These are phyloP conservation scores for Tilletia walkeri DNA, from an alignment of 1,284 basidiomycete genomes.

Conservation along the genomic window DNA sequence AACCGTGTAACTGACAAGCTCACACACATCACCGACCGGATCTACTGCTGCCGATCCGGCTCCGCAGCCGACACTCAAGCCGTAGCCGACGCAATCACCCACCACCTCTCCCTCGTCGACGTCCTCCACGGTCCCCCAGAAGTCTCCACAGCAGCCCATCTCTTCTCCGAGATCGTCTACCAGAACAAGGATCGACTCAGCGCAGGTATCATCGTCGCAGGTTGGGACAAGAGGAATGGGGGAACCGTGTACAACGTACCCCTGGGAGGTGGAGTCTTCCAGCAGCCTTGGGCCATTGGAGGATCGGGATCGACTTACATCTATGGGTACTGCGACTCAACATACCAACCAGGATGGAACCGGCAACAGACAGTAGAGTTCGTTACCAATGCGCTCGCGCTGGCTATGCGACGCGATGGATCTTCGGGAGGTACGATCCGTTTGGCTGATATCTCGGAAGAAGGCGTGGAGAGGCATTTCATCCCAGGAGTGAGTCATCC, in stretches of 20 bases:
- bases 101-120: constrained; percentile 77
- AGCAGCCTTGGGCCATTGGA: constrained; percentile 53
- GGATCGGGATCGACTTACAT: constrained; percentile 94
- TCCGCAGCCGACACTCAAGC: constrained; percentile 96
- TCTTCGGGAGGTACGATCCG: constrained; percentile 96
- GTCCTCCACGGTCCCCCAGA: constrained; percentile 74
- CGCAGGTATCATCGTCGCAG: constrained; percentile 96
- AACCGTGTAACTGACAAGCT: constrained; percentile 99
- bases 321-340: constrained; percentile 98
- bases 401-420: constrained; percentile 97
- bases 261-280: constrained; percentile 49
- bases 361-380: constrained; percentile 88
- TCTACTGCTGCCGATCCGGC: constrained; percentile 98
- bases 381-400: constrained; percentile 88
- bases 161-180: constrained; percentile 90
- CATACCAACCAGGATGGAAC: constrained; percentile 91
- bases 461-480: constrained; percentile 85
- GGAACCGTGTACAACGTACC: constrained; percentile 86
- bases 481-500: constrained; percentile 72
- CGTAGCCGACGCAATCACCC: constrained; percentile 87
- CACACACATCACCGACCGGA: constrained; percentile 92
- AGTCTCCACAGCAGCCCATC: constrained; percentile 75
- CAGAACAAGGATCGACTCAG: constrained; percentile 78
- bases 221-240: constrained; percentile 92
- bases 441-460: constrained; percentile 93